Base-by-base conservation (phyloP, 2,329 filamentous ascomycete species). In the Beauveria caledonica region DNA sequence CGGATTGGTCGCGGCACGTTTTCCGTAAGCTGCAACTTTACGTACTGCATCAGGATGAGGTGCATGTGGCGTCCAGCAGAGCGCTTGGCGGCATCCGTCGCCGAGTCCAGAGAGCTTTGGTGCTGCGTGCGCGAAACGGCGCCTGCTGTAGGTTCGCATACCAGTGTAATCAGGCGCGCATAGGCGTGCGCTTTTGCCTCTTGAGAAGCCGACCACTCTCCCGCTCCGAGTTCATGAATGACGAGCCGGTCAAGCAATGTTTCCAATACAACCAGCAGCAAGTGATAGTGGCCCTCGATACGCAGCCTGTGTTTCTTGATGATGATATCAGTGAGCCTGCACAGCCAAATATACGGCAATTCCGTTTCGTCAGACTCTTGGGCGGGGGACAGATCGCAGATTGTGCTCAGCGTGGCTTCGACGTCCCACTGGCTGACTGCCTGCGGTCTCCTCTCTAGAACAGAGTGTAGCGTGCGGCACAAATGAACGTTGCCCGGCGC, bases 21-120 rank as follows among this genome's bases (percentile, higher is more conserved):
- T 56, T 74, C 73, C 67, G 86, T 82, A 6, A 87, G 78, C 70
- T 86, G 84, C 64, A 86, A 72, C 71, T 80, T 82, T 64, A 86
- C 76, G 66, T 86, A 87, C 58, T 78, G 72, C 72, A 83, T 79
- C 48, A 87, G 69, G 6, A 87, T 72, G 33, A 83, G 71, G 65
- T 84, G 84, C 80, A 87, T 86, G 71, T 86, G 78, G 63, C 82
- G 77, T 5, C 83, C 83, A 1, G 83, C 83, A 7, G 80, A 82
- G 17, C 82, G 78, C 72, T 85, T 86, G 21, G 84, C 84, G 33
- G 77, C 79, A 64, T 85, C 83, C 1, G 79, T 83, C 1, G 83
- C 83, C 25, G 84, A 86, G 66, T 84, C 82, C 27, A 87, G 76
- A 17, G 73, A 68, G 54, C 72, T 74, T 54, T 74, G 73, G 58